Percentiles rank a stretch among this genome's conserved stretches.
These are phyloP conservation scores for Telopea speciosissima DNA, from an alignment of 177 flowering plant genomes.

Conservation along the genomic window DNA sequence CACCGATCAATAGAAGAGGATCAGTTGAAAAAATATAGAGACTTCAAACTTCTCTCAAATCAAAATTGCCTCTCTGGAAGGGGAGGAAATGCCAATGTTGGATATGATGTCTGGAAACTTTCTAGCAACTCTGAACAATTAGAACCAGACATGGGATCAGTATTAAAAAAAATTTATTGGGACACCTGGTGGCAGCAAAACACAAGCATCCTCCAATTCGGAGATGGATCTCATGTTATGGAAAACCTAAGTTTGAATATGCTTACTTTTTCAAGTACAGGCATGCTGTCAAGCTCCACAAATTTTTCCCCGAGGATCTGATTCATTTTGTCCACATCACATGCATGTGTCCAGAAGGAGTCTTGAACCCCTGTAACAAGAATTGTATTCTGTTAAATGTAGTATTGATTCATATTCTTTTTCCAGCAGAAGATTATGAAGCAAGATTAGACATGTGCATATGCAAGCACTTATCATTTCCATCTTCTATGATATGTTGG, in stretches of 20 bases:
- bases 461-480: too few relatives aligned
- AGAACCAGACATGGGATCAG: slow-evolving; percentile 8
- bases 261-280: slow-evolving; percentile 84
- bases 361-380: slow-evolving; percentile 78
- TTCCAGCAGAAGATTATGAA: neutral
- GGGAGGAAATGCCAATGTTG: slow-evolving; percentile 60
- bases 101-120: slow-evolving; percentile 71
- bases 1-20: neutral
- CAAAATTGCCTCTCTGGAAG: slow-evolving; percentile 80
- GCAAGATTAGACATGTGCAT: neutral
- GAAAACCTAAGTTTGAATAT: neutral
- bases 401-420: neutral
- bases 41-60: slow-evolving; percentile 60
- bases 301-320: slow-evolving; percentile 72
- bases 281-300: slow-evolving; percentile 83
- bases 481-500: too few relatives aligned
- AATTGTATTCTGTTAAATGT: neutral
- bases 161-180: neutral
- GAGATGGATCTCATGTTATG: neutral
- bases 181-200: neutral
- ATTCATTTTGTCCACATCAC: slow-evolving; percentile 88
- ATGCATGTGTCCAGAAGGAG: slow-evolving; percentile 97
- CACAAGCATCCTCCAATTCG: neutral
- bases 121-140: slow-evolving; percentile 47
- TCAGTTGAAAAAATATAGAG: slow-evolving; percentile 92